phyloP scores from a whole-genome alignment of 805 yeast species.

The Pichia manshurica region DNA sequence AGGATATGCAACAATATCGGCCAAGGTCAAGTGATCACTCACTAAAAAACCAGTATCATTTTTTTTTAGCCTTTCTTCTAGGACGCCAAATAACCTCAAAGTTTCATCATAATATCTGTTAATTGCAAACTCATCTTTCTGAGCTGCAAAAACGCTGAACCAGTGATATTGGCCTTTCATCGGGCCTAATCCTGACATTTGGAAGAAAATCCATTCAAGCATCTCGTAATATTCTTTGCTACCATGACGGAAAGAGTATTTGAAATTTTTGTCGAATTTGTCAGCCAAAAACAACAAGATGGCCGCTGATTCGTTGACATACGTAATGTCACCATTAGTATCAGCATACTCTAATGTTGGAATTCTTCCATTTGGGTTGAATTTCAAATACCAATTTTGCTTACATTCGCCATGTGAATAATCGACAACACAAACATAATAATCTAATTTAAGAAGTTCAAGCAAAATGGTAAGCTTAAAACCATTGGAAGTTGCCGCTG shows the following conservation, averaged over 20 bases:
- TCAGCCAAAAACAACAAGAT: conserved; percentile 55
- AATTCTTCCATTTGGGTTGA: conserved; percentile 60
- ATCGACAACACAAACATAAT: too few relatives aligned
- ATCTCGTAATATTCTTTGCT: conserved; percentile 45
- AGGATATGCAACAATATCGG: conserved; percentile 47
- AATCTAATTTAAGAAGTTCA: conserved; percentile 38
- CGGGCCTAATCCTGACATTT: conserved; percentile 56
- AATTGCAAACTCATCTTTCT: conserved; percentile 49
- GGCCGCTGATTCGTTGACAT: conserved; percentile 56
- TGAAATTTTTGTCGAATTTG: conserved; percentile 50
- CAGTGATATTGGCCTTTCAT: conserved; percentile 57
- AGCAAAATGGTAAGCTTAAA: conserved; percentile 36
- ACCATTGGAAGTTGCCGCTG: conserved; percentile 40
- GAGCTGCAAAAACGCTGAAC: conserved; percentile 41
- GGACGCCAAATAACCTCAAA: conserved; percentile 47
- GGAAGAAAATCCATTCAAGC: conserved; percentile 50
- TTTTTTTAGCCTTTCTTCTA: conserved; percentile 43
- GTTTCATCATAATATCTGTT: conserved; percentile 48
- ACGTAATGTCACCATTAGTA: conserved; percentile 37
- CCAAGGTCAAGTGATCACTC: conserved; percentile 53
- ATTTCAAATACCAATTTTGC: conserved; percentile 48
- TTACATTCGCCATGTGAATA: conserved; percentile 43
- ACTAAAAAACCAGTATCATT: conserved; percentile 51
- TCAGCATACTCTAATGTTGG: conserved; percentile 45
- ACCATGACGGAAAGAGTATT: conserved; percentile 36